A percentile compares a stretch with the other conserved stretches of the same genome.
These are phyloP conservation scores for Carex scoparia DNA, from an alignment of 176 grass and related monocot species.

Conservation along the genomic window DNA sequence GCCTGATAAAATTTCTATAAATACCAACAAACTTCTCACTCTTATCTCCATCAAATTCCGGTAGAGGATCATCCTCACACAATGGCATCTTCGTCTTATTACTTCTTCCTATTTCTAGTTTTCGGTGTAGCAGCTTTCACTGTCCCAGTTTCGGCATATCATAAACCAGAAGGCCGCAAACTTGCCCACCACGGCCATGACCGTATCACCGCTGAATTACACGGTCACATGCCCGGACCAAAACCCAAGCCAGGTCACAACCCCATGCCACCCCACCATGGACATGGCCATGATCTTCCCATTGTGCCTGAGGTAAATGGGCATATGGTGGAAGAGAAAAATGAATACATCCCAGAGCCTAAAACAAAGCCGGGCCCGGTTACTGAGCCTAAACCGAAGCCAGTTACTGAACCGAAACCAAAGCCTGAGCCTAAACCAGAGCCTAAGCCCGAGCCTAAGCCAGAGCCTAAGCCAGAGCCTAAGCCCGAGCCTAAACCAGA, in stretches of 20 bases:
- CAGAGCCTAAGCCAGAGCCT: background rate
- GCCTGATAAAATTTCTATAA: background rate
- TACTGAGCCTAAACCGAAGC: background rate
- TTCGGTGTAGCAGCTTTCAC: background rate
- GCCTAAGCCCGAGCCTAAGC: background rate
- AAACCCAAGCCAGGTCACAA: too few relatives aligned
- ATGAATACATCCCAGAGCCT: background rate
- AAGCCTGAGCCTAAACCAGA: background rate
- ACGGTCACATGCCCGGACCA: background rate
- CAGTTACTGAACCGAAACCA: background rate
- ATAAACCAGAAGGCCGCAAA: background rate
- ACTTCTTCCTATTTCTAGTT: background rate
- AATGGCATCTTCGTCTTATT: constrained; percentile 10
- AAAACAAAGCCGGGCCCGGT: background rate
- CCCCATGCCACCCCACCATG: too few relatives aligned
- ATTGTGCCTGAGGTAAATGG: background rate
- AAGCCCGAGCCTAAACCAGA: background rate
- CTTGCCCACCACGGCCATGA: background rate
- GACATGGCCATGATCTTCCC: too few relatives aligned
- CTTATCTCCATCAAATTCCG: background rate
- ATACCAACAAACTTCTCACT: background rate
- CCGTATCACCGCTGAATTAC: background rate
- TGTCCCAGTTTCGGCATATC: background rate
- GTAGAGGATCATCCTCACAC: background rate
- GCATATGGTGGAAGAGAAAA: background rate